These are phyloP conservation scores for Hanseniaspora clermontiae DNA, from an alignment of 805 yeast genomes.

Conservation along the genomic window DNA sequence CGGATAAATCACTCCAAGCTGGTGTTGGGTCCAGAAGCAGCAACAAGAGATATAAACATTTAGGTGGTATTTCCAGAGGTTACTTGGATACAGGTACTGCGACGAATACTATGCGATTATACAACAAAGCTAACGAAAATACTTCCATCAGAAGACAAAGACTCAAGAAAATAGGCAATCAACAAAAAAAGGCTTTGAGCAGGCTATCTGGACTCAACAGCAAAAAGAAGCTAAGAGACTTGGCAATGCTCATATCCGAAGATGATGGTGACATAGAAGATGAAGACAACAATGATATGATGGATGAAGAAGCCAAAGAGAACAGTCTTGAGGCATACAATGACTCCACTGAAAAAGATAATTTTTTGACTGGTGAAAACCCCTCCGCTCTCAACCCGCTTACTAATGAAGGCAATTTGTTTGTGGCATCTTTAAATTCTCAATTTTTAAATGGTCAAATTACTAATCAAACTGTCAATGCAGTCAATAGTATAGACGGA, in stretches of 20 bases:
- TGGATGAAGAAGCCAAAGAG: slow-evolving; percentile 1
- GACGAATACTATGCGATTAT: slow-evolving; percentile 9
- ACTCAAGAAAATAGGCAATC: slow-evolving; percentile 3
- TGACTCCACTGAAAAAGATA: not conserved
- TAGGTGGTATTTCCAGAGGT: slow-evolving; percentile 8
- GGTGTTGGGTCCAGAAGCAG: not conserved
- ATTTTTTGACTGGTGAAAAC: not conserved
- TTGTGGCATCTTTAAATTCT: not conserved
- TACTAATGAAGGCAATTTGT: not conserved
- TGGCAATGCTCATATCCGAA: slow-evolving; percentile 10
- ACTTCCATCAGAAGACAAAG: not conserved
- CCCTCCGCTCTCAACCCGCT: not conserved
- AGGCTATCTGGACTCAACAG: not conserved
- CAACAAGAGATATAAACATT: slow-evolving; percentile 2
- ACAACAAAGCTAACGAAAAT: not conserved
- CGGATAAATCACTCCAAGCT: not conserved
- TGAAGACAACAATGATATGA: slow-evolving; percentile 5
- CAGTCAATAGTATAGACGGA: not conserved
- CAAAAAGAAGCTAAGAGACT: slow-evolving; percentile 8
- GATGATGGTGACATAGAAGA: slow-evolving; percentile 13
- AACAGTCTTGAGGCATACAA: not conserved
- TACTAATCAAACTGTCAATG: not conserved
- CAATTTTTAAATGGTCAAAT: too few species aligned
- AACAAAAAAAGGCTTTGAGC: slow-evolving; percentile 5
- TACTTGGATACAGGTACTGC: slow-evolving; percentile 2